Percentiles rank a stretch among this genome's conserved stretches.
These are phyloP conservation scores for Thyridium curvatum DNA, from an alignment of 2,329 filamentous ascomycete genomes.

Conservation along the genomic window DNA sequence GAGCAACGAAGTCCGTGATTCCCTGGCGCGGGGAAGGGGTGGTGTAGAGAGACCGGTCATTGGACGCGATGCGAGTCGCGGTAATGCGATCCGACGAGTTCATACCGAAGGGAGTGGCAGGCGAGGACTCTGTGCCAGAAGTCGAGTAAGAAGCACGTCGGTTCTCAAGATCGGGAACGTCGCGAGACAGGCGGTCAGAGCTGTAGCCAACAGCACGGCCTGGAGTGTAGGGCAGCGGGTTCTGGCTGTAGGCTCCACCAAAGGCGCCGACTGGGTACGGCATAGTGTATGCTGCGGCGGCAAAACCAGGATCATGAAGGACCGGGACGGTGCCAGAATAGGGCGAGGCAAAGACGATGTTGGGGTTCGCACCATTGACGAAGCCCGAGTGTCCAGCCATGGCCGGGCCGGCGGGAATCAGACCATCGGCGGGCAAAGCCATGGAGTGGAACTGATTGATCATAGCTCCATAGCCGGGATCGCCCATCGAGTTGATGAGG, in stretches of 20 bases:
- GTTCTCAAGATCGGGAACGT: conserved; percentile 58
- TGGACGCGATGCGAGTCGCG: conserved; percentile 49
- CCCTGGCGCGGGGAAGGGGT: conserved; percentile 60
- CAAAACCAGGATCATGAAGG: neutral
- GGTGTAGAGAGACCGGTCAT: conserved; percentile 58
- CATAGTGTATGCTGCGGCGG: too few species aligned
- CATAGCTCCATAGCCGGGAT: conserved; percentile 9
- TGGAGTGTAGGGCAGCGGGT: conserved; percentile 42
- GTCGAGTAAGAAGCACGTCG: conserved; percentile 63
- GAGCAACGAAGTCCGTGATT: conserved; percentile 29
- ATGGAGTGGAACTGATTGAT: conserved; percentile 21
- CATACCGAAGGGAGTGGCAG: conserved; percentile 60
- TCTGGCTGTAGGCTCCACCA: conserved; percentile 17
- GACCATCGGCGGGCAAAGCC: conserved; percentile 12
- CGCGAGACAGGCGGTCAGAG: conserved; percentile 40
- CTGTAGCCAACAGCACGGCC: conserved; percentile 34
- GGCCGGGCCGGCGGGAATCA: conserved; percentile 12
- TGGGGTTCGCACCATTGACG: conserved; percentile 18
- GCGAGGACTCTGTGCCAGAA: conserved; percentile 51
- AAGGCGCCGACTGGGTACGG: too few species aligned
- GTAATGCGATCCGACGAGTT: conserved; percentile 52
- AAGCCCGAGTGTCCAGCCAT: conserved; percentile 14
- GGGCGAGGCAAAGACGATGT: conserved; percentile 17
- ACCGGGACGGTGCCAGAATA: conserved; percentile 14
- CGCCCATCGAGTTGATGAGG: conserved; percentile 1